These are phyloP conservation scores for Trichoderma atroviride DNA, from an alignment of 2,329 filamentous ascomycete genomes.

Conservation along the genomic window DNA sequence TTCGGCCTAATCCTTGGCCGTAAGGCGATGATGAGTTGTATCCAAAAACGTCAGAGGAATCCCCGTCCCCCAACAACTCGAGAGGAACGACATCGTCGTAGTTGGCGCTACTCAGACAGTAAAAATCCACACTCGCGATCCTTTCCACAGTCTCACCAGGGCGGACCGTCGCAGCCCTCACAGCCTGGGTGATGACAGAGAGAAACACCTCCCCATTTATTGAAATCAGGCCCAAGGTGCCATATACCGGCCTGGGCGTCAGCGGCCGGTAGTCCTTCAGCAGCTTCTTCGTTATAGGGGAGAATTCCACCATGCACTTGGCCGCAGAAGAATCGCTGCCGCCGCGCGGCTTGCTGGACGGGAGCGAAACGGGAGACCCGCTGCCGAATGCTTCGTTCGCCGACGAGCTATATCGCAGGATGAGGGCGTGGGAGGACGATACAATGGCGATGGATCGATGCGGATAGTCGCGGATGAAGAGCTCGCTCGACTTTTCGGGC, in stretches of 20 bases:
- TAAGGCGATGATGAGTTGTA: constrained; percentile 50
- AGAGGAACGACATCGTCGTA: constrained; percentile 75
- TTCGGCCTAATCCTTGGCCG: constrained; percentile 56
- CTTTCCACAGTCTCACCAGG: constrained; percentile 88
- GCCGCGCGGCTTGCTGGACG: constrained; percentile 49
- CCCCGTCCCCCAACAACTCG: constrained; percentile 53
- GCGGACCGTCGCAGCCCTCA: constrained; percentile 76
- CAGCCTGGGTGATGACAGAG: constrained; percentile 80
- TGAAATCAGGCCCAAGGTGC: constrained; percentile 85
- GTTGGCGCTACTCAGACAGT: constrained; percentile 83
- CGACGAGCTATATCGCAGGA: constrained; percentile 76
- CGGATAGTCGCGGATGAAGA: constrained; percentile 84
- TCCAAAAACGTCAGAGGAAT: constrained; percentile 51
- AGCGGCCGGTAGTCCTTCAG: constrained; percentile 77
- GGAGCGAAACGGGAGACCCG: constrained; percentile 59
- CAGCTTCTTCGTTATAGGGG: constrained; percentile 63
- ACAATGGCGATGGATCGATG: constrained; percentile 86
- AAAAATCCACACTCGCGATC: constrained; percentile 86
- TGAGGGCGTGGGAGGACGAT: constrained; percentile 75
- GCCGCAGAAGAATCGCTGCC: constrained; percentile 50
- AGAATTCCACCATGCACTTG: constrained; percentile 88
- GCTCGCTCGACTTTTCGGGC: constrained; percentile 67
- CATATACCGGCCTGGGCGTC: constrained; percentile 73
- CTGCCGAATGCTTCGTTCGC: constrained; percentile 62
- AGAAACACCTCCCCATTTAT: constrained; percentile 85